Evolutionary conservation across 2,329 filamentous ascomycete genomes (phyloP).

Genomic region (Onygenales sp.): DNA sequence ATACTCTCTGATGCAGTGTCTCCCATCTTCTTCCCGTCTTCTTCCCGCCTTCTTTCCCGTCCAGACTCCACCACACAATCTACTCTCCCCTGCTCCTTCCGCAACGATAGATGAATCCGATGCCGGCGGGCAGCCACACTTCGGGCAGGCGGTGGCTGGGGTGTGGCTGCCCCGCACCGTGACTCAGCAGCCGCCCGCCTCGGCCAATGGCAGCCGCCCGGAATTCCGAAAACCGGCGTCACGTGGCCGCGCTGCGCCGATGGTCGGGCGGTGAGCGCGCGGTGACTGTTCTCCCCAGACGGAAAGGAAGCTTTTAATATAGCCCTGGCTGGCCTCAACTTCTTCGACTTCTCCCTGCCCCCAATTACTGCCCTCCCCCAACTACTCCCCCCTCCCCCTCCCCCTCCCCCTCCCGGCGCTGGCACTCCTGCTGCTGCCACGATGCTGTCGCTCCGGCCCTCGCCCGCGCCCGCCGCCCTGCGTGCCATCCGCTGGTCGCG

Average conservation of each 20-base stretch:
- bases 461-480: conserved; percentile 38
- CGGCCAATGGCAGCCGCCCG: not conserved
- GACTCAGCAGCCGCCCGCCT: not conserved
- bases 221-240: not conserved
- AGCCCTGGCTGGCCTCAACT: no score
- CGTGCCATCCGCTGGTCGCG: conserved; percentile 35
- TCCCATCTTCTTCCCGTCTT: no score
- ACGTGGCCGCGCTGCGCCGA: not conserved
- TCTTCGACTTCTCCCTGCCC: not conserved
- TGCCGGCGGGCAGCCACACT: no score
- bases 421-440: conserved; percentile 24
- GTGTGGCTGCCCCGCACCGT: not conserved
- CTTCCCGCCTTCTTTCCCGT: no score
- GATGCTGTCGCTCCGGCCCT: conserved; percentile 43
- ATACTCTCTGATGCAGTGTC: no score
- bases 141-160: not conserved
- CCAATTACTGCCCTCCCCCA: not conserved
- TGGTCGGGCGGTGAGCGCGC: not conserved
- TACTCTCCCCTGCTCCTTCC: no score
- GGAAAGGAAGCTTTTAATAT: no score
- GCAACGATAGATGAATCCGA: no score
- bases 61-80: no score
- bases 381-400: not conserved
- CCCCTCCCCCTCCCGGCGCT: conserved; percentile 17
- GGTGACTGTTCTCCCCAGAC: not conserved